A percentile compares a stretch with the other conserved stretches of the same genome.
phyloP scores from a whole-genome alignment of 176 grass and related monocot species.

The Alloteropsis semialata region DNA sequence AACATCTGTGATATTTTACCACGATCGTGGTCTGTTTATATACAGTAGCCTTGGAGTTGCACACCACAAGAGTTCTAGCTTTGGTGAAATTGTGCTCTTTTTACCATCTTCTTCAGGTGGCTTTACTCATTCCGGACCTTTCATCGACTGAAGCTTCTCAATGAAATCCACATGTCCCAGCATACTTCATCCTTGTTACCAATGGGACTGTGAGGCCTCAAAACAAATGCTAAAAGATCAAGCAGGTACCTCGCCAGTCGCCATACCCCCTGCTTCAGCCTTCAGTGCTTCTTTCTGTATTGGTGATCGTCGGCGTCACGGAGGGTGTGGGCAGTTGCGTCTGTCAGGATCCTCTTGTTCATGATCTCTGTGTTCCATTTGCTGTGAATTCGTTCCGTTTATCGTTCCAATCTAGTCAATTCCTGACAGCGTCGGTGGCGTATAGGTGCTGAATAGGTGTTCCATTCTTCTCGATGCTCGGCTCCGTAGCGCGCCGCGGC shows the following conservation, averaged over 20 bases:
- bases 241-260: not conserved
- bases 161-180: not conserved
- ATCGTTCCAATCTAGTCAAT: too few species aligned
- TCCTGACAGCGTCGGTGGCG: too few species aligned
- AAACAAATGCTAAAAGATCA: not conserved
- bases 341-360: too few species aligned
- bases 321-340: too few species aligned
- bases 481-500: too few species aligned
- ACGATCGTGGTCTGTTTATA: not conserved
- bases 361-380: too few species aligned
- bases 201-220: not conserved
- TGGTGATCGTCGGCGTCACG: too few species aligned
- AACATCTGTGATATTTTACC: not conserved
- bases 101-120: not conserved
- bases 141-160: not conserved
- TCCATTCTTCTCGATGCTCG: not conserved
- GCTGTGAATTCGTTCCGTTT: too few species aligned
- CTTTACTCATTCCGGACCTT: not conserved
- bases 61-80: not conserved
- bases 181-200: not conserved
- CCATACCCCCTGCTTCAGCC: too few species aligned
- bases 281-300: too few species aligned
- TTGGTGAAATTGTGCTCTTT: not conserved
- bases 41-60: not conserved
- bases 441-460: not conserved